phyloP scores from a whole-genome alignment of 2,329 filamentous ascomycete species.

The Sclerotinia minor region DNA sequence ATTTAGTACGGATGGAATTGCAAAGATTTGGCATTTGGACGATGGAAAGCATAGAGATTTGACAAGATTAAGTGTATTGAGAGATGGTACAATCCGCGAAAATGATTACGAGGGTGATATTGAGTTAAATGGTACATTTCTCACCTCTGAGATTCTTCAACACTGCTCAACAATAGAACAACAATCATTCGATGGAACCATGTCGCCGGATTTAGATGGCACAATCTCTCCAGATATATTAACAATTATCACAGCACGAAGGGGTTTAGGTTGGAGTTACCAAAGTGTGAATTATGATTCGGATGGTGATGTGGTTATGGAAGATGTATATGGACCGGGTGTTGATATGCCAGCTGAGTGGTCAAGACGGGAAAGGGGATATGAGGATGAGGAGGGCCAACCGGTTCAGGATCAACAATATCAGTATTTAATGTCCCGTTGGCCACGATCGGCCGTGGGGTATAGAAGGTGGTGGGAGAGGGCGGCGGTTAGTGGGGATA shows the following conservation, averaged over 20 bases:
- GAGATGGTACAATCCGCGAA: conserved; percentile 40
- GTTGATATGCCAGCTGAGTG: conserved; percentile 1
- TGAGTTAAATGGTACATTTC: conserved; percentile 23
- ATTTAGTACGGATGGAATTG: conserved; percentile 48
- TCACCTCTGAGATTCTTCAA: conserved; percentile 14
- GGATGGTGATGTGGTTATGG: conserved; percentile 37
- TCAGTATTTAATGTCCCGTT: conserved; percentile 23
- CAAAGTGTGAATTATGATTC: conserved; percentile 28
- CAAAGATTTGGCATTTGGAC: conserved; percentile 50
- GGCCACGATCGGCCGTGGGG: conserved; percentile 4
- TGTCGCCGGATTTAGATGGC: conserved; percentile 31
- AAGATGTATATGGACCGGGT: conserved; percentile 28
- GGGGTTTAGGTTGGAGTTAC: conserved; percentile 10
- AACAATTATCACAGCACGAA: conserved; percentile 3
- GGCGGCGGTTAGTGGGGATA: conserved; percentile 30
- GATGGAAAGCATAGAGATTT: conserved; percentile 30
- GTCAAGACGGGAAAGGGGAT: conserved; percentile 22
- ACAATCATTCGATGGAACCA: conserved; percentile 35
- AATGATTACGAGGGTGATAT: conserved; percentile 30
- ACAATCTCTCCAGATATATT: not conserved
- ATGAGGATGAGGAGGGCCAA: conserved; percentile 5
- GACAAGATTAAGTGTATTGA: conserved; percentile 30
- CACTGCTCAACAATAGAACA: conserved; percentile 3
- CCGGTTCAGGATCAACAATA: conserved; percentile 17
- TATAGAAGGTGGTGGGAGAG: conserved; percentile 10